Evolutionary conservation across 108 stramenopile genomes (phyloP).

Genomic region (Cyclostephanos tholiformis): DNA sequence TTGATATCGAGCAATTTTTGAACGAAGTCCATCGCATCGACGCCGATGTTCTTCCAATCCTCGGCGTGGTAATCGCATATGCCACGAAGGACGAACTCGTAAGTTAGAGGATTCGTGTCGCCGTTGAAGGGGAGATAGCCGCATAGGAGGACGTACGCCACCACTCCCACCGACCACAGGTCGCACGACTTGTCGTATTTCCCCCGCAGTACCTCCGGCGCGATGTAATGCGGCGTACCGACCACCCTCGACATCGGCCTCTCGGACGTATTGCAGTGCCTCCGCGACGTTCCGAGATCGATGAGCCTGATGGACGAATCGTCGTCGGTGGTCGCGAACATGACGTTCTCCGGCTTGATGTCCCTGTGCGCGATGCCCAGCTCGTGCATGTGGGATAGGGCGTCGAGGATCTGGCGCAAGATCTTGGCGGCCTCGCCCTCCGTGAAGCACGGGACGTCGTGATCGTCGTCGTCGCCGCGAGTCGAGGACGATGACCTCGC

Average conservation of each 20-base stretch:
- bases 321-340: slow-evolving; percentile 49
- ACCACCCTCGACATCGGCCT: slow-evolving; percentile 46
- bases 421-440: slow-evolving; percentile 63
- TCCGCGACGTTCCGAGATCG: slow-evolving; percentile 70
- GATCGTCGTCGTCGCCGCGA: no score
- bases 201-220: no score
- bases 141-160: slow-evolving; percentile 74
- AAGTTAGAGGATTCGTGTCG: slow-evolving; percentile 39
- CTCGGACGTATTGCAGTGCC: slow-evolving; percentile 4
- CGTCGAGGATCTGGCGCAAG: slow-evolving; percentile 61
- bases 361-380: slow-evolving; percentile 63
- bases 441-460: slow-evolving; percentile 35
- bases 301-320: slow-evolving; percentile 60
- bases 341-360: slow-evolving; percentile 85
- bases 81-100: slow-evolving; percentile 14
- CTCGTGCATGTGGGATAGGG: slow-evolving; percentile 77
- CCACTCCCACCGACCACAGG: slow-evolving; percentile 78
- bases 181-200: slow-evolving; percentile 60
- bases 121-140: slow-evolving; percentile 67
- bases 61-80: slow-evolving; percentile 34
- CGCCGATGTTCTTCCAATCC: slow-evolving; percentile 51
- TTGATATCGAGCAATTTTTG: slow-evolving; percentile 42
- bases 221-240: slow-evolving; percentile 66
- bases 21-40: slow-evolving; percentile 54
- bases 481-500: slow-evolving; percentile 73